Evolutionary conservation across 306 rosid species (phyloP).

Genomic region (Crataegus laevigata): DNA sequence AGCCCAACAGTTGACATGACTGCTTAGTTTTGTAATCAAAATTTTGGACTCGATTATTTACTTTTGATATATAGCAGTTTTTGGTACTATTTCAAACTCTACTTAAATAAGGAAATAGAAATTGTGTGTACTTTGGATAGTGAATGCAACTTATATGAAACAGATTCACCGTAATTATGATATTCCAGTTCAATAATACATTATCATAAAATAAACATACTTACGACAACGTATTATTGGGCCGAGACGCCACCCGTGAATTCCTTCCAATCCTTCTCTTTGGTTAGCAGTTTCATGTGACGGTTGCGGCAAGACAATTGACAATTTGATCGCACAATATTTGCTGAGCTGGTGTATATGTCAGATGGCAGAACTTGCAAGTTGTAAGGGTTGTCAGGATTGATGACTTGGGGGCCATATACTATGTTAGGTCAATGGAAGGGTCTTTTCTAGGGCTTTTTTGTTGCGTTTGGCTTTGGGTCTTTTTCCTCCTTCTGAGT

Average conservation of each 20-base stretch:
- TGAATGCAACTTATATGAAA: background rate
- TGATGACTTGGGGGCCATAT: background rate
- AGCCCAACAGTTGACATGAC: background rate
- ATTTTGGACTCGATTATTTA: background rate
- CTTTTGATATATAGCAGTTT: background rate
- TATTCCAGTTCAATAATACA: no score
- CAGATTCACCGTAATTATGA: rapidly evolving
- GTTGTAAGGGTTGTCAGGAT: background rate
- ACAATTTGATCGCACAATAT: background rate
- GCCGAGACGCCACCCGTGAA: rapidly evolving
- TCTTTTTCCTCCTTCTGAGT: background rate
- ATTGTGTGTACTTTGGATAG: background rate
- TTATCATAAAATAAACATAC: no score
- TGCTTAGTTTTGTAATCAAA: background rate
- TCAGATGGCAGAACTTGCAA: background rate
- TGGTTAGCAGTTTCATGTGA: background rate
- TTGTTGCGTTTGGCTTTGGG: background rate
- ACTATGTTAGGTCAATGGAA: background rate
- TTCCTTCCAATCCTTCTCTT: background rate
- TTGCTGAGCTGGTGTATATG: background rate
- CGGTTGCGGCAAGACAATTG: background rate
- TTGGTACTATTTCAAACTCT: background rate
- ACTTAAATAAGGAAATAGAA: background rate
- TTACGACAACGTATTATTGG: no score
- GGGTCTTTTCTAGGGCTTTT: background rate